phyloP scores from a whole-genome alignment of 148 eudicot species.

The Cornus kousa region DNA sequence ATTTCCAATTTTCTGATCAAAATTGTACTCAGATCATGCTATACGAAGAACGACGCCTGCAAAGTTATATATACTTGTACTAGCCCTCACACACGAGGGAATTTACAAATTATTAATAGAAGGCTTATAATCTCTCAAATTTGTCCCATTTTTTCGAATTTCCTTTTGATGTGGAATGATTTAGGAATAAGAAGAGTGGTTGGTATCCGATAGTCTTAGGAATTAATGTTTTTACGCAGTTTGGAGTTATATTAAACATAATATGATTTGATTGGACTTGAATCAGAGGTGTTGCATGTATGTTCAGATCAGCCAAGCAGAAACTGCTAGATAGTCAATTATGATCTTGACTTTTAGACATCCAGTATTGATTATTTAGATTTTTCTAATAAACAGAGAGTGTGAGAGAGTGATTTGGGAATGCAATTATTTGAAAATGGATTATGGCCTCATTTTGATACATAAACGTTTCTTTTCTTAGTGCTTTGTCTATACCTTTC shows the following conservation, averaged over 20 bases:
- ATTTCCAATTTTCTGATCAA: conserved; percentile 5
- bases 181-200: background rate
- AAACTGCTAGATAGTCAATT: background rate
- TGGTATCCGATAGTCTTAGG: background rate
- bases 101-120: background rate
- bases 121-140: background rate
- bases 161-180: background rate
- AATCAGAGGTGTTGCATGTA: background rate
- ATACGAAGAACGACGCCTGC: background rate
- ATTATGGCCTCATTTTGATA: background rate
- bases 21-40: conserved; percentile 10
- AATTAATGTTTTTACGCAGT: background rate
- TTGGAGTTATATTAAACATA: background rate
- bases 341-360: background rate
- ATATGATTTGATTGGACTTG: background rate
- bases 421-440: background rate
- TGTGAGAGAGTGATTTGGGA: background rate
- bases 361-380: background rate
- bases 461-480: background rate
- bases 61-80: conserved; percentile 3
- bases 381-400: background rate
- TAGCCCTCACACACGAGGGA: conserved; percentile 13
- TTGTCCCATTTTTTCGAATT: background rate
- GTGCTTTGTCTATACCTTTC: background rate
- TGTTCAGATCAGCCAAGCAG: background rate